Evolutionary conservation across 129 eudicot species (phyloP).

Genomic region (Pulicaria dysenterica): DNA sequence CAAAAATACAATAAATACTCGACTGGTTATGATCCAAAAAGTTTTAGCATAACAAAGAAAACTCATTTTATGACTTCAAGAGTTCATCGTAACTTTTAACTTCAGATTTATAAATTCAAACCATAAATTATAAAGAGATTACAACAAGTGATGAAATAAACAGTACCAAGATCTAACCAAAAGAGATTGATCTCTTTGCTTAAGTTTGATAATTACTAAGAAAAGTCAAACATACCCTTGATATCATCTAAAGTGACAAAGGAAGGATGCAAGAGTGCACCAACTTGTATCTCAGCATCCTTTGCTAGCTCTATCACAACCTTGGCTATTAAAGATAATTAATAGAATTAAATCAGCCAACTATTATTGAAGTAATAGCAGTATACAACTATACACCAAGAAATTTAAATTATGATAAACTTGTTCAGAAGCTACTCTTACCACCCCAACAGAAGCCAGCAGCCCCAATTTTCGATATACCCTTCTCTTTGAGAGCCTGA

Average conservation of each 20-base stretch:
- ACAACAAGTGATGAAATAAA: not conserved
- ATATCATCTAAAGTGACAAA: conserved; percentile 59
- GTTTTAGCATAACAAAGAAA: not conserved
- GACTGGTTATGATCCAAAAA: not conserved
- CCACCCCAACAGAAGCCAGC: conserved; percentile 97
- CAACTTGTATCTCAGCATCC: conserved; percentile 44
- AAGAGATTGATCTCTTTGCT: not conserved
- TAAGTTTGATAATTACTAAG: not conserved
- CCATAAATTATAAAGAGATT: not conserved
- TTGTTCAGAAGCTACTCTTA: conserved; percentile 24
- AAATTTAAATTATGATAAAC: not conserved
- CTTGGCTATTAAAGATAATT: conserved; percentile 33
- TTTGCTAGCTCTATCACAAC: conserved; percentile 44
- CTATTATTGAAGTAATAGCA: not conserved
- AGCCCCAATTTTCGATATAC: conserved; percentile 66
- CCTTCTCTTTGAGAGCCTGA: conserved; percentile 66
- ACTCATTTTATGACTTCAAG: not conserved
- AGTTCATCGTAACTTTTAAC: not conserved
- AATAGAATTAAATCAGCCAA: conserved; percentile 12
- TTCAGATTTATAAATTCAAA: not conserved
- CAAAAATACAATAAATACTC: not conserved
- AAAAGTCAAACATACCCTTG: conserved; percentile 47
- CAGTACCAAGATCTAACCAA: not conserved
- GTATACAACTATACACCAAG: not conserved
- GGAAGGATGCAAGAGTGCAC: conserved; percentile 72